These are phyloP conservation scores for Licmophora abbreviata DNA, from an alignment of 108 stramenopile species.

Conservation along the genomic window DNA sequence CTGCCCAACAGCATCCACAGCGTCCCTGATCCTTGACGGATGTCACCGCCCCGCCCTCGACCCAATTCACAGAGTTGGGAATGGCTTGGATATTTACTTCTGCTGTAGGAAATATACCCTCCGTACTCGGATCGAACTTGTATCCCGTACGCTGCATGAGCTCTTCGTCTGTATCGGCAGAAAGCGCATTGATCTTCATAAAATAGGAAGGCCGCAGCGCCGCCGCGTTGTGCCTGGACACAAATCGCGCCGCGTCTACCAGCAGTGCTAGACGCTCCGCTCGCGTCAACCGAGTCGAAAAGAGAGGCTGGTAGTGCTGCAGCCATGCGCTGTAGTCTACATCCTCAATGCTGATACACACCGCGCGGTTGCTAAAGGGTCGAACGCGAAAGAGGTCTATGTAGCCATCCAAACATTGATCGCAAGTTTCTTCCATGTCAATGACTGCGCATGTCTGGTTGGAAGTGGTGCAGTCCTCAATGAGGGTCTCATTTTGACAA, in stretches of 20 bases:
- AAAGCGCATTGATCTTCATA: constrained; percentile 21
- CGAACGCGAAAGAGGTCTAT: no score
- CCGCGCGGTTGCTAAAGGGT: not conserved
- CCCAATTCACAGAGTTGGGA: constrained; percentile 64
- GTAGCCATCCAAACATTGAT: not conserved
- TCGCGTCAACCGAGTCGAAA: not conserved
- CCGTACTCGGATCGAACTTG: not conserved
- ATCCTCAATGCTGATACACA: constrained; percentile 7
- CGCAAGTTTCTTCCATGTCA: not conserved
- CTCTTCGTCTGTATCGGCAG: constrained; percentile 21
- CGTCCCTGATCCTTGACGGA: constrained; percentile 78
- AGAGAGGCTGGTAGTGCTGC: constrained; percentile 4
- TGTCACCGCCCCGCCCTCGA: constrained; percentile 57
- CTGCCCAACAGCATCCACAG: constrained; percentile 93
- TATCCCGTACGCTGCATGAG: constrained; percentile 3
- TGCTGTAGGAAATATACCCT: constrained; percentile 5
- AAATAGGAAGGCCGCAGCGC: constrained; percentile 11
- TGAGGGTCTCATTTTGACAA: no score
- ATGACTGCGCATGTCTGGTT: not conserved
- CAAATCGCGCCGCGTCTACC: constrained; percentile 6
- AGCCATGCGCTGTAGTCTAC: constrained; percentile 7
- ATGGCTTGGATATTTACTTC: not conserved
- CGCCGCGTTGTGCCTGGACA: constrained; percentile 12
- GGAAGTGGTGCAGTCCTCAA: not conserved
- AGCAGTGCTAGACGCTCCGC: constrained; percentile 15